These are phyloP conservation scores for Haplographium delicatum DNA, from an alignment of 495 filamentous ascomycete genomes.

Conservation along the genomic window DNA sequence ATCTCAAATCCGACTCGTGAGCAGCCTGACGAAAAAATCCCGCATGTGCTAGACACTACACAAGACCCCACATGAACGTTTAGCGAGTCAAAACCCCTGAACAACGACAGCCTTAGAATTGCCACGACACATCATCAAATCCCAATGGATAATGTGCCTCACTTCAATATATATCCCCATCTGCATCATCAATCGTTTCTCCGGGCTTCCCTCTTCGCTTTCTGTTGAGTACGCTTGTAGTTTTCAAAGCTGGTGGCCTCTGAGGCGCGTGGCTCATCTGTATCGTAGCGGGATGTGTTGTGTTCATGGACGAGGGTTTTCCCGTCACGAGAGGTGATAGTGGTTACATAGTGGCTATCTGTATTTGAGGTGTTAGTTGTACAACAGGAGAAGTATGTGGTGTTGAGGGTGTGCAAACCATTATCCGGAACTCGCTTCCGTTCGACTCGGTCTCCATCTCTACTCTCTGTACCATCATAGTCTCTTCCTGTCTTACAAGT, in stretches of 20 bases:
- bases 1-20: too few relatives aligned
- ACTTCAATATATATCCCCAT: not conserved
- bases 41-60: too few relatives aligned
- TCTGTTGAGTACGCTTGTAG: not conserved
- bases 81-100: too few relatives aligned
- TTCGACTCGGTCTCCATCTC: not conserved
- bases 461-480: not conserved
- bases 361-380: not conserved
- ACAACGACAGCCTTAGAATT: not conserved
- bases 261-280: not conserved
- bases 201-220: not conserved
- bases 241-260: slow-evolving; percentile 6
- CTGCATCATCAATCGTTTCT: not conserved
- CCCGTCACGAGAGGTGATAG: not conserved
- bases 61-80: too few relatives aligned
- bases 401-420: slow-evolving; percentile 1
- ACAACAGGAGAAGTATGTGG: not conserved
- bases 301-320: not conserved
- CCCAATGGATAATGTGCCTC: not conserved
- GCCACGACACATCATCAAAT: not conserved
- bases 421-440: slow-evolving; percentile 6
- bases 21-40: too few relatives aligned
- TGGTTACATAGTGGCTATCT: not conserved
- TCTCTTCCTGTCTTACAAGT: not conserved
- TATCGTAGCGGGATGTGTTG: not conserved